These are phyloP conservation scores for Xylariaceae sp. DNA, from an alignment of 2,329 filamentous ascomycete genomes.

Conservation along the genomic window DNA sequence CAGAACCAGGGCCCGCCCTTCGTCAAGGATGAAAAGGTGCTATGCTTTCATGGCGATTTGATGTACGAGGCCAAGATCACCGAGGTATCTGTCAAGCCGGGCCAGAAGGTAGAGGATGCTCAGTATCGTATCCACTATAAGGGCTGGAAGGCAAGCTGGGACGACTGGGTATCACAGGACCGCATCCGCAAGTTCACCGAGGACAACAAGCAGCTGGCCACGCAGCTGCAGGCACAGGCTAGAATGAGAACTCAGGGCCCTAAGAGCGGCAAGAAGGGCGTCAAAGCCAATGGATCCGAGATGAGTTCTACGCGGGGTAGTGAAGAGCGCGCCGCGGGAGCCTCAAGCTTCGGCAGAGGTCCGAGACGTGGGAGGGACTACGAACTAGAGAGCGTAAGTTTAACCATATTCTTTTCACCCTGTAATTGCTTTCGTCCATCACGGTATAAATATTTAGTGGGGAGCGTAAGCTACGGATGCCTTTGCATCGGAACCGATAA, in stretches of 20 bases:
- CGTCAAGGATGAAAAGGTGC: conserved; percentile 85
- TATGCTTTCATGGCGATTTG: conserved; percentile 97
- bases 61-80: conserved; percentile 97
- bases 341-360: conserved; percentile 64
- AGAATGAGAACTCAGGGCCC: conserved; percentile 33
- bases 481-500: neutral
- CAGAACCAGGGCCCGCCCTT: conserved; percentile 51
- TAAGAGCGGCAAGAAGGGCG: conserved; percentile 58
- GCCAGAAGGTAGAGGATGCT: conserved; percentile 61
- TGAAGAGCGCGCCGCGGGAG: conserved; percentile 71
- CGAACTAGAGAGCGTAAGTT: conserved; percentile 78
- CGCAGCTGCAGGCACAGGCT: conserved; percentile 68
- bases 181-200: conserved; percentile 92
- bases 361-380: conserved; percentile 77
- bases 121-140: conserved; percentile 98
- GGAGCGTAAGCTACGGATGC: conserved; percentile 6
- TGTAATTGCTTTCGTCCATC: conserved; percentile 18
- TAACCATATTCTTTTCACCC: conserved; percentile 16
- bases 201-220: conserved; percentile 89
- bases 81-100: conserved; percentile 55
- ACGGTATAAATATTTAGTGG: neutral
- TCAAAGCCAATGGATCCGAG: conserved; percentile 54
- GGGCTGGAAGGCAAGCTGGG: conserved; percentile 99
- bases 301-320: conserved; percentile 71
- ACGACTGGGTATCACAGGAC: conserved; percentile 96